These are phyloP conservation scores for Hygrophila difformis DNA, from an alignment of 257 asterid species.

Conservation along the genomic window DNA sequence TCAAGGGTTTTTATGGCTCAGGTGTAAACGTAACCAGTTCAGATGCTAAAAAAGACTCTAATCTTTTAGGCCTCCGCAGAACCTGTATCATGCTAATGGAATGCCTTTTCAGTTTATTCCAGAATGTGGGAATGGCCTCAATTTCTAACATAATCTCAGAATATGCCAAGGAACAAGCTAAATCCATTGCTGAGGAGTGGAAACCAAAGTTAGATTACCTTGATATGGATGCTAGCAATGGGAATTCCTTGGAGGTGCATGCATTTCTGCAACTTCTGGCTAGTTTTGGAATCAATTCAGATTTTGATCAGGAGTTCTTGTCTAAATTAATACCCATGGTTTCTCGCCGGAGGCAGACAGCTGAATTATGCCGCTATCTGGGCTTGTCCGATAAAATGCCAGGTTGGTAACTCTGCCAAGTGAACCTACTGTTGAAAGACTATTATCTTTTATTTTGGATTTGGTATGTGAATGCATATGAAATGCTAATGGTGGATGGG, in stretches of 20 bases:
- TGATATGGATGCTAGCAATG: conserved; percentile 86
- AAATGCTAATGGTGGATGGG: conserved; percentile 1
- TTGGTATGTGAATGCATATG: background rate
- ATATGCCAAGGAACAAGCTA: conserved; percentile 66
- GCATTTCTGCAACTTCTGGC: conserved; percentile 92
- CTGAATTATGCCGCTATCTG: conserved; percentile 91
- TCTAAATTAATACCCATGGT: conserved; percentile 93
- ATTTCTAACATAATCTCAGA: conserved; percentile 36
- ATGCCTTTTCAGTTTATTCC: conserved; percentile 64
- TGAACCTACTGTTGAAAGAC: conserved; percentile 2
- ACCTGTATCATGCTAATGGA: conserved; percentile 97
- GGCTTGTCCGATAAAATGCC: conserved; percentile 92
- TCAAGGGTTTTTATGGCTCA: conserved; percentile 67
- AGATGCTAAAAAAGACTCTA: conserved; percentile 77
- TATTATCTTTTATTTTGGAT: conserved; percentile 2
- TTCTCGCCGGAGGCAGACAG: conserved; percentile 94
- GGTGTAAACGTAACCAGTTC: conserved; percentile 38
- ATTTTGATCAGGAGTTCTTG: conserved; percentile 68
- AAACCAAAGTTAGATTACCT: conserved; percentile 83
- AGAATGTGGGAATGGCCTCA: conserved; percentile 31
- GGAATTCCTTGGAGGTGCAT: conserved; percentile 96
- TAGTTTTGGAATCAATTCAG: conserved; percentile 76
- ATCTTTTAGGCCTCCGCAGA: conserved; percentile 77
- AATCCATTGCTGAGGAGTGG: conserved; percentile 89
- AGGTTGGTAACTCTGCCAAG: conserved; percentile 38